phyloP scores from a whole-genome alignment of 2,329 filamentous ascomycete genomes.

The Xylaria sp. region DNA sequence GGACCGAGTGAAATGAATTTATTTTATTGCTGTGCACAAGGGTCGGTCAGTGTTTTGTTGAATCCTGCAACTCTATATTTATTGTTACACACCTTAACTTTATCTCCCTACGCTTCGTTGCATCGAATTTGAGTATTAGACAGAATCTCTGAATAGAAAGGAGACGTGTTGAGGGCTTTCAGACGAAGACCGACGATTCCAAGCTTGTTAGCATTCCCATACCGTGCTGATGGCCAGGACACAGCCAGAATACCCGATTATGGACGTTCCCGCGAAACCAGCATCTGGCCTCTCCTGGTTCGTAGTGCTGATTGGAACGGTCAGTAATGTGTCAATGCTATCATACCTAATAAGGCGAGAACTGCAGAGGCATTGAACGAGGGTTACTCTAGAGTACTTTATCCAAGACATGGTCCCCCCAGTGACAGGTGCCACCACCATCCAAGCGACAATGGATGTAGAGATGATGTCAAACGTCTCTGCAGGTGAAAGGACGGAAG shows the following conservation, averaged over 20 bases:
- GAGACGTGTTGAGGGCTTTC: background rate
- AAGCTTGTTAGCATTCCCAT: too few species aligned
- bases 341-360: constrained; percentile 30
- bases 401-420: constrained; percentile 57
- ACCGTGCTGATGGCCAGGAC: background rate
- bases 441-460: constrained; percentile 40
- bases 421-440: constrained; percentile 47
- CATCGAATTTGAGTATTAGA: background rate
- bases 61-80: background rate
- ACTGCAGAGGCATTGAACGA: constrained; percentile 48
- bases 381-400: constrained; percentile 57
- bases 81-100: too few species aligned
- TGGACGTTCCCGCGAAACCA: background rate
- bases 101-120: background rate
- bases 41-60: background rate
- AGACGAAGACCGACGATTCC: too few species aligned
- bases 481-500: constrained; percentile 40
- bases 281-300: background rate
- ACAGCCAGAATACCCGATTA: background rate
- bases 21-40: background rate
- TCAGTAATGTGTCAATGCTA: background rate
- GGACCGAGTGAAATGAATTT: background rate
- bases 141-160: background rate
- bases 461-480: constrained; percentile 41
- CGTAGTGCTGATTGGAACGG: background rate